Conservation (phyloP, 345 rosid species). For the Populus davidiana region DNA sequence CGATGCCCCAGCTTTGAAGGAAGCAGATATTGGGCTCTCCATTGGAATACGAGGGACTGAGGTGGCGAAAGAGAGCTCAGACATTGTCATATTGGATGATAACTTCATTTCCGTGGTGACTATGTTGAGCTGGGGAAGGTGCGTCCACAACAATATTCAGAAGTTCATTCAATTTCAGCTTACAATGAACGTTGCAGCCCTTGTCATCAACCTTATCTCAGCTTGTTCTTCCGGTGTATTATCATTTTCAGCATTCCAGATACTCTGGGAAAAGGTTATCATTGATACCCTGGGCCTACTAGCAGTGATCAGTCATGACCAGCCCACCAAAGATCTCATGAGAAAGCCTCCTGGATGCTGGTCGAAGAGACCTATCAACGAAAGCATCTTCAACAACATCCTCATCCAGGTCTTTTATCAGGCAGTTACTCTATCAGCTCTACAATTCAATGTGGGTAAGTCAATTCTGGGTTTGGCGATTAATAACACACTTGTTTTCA, state of each 20-base stretch:
- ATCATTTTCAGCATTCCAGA: constrained; percentile 81
- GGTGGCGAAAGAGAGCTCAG: no score
- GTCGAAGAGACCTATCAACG: constrained; percentile 23
- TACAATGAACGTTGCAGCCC: no score
- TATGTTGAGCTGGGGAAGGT: no score
- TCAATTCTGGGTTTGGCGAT: constrained; percentile 46
- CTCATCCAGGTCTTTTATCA: constrained; percentile 28
- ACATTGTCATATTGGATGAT: no score
- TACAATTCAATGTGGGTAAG: constrained; percentile 52
- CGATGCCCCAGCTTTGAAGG: no score
- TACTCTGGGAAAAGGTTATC: constrained; percentile 88
- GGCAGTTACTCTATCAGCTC: constrained; percentile 50
- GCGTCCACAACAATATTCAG: no score
- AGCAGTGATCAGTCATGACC: constrained; percentile 70
- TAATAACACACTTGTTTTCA: constrained; percentile 75
- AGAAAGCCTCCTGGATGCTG: constrained; percentile 47
- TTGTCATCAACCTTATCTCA: no score
- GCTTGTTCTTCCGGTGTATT: constrained; percentile 67
- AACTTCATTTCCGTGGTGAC: no score
- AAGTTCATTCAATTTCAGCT: no score
- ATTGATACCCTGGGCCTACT: constrained; percentile 88
- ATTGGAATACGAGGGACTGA: no score
- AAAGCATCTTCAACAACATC: constrained; percentile 12
- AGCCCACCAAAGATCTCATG: constrained; percentile 73
- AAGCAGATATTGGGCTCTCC: no score